Base-by-base conservation (phyloP, 495 filamentous ascomycete species). In the Annulohypoxylon stygium region DNA sequence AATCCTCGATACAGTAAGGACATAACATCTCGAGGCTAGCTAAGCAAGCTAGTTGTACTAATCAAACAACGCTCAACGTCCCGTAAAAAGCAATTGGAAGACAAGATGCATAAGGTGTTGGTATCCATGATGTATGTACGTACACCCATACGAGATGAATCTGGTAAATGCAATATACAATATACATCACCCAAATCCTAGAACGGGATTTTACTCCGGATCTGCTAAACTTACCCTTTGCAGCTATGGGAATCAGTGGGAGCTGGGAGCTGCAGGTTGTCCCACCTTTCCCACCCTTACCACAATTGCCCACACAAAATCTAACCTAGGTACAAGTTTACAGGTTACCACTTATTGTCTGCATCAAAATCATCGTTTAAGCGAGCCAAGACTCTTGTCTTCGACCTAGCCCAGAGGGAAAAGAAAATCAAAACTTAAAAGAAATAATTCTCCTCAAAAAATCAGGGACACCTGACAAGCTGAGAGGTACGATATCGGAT, bases 211-310 rank as follows among this genome's bases (percentile, higher is more conserved):
- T 61, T 57, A 57, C 53, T 69, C 67, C 61, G 62, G 67, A 71
- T 75, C 67, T 74, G 37, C 72, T n/a, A 71, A 70, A 50, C 72
- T 63, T 74, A 55, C 55, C 66, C 33, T 62, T 67, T 59, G 67
- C 67, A 62, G 67, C 64, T 18, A 39, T 58, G 47, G 63, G 68
- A 75, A 67, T 41, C 16, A 30, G 23, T 20, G 51, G 63, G 53
- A 64, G 51, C 64, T 75, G 11, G 67, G 43, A 67, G 54, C 14
- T 39, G 67, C 39, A 43, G 39, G 4, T 12, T 12, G 36, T 39
- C 36, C 36, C 36, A 39, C 36, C 11, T 7, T 39, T 39, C 36
- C 36, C 36, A 39, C 36, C 8, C 9, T 39, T 3, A 3, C 30
- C 30, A 30, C 30, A 30, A 30, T 6, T 39, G 63, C 63, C 67